Base-by-base conservation (phyloP, 306 rosid genomes). In the Betula pendula region DNA sequence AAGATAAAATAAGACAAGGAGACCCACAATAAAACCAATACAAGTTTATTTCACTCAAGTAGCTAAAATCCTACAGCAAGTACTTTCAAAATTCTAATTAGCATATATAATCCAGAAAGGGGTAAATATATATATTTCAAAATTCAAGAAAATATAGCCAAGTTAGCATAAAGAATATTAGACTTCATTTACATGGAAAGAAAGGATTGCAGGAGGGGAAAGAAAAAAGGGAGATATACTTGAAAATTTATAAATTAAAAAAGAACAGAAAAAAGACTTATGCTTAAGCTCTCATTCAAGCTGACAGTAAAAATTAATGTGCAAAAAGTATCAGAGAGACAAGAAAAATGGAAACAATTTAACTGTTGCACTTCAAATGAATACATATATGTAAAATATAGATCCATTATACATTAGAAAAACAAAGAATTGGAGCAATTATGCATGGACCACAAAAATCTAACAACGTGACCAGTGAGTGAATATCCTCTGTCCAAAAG, bases 401-500 rank as follows among this genome's bases (percentile, higher is more conserved):
- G 90, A 86, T 85, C 84, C 68, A 82, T 31, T 42, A 50, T 45
- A 71, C 44, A 47, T 7, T 24, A 38, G 35, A 56, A 73, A 52
- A 22, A 24, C 27, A 71, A 53, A 60, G 20, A 49, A 42, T 5
- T 50, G 20, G 8, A 72, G 71, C 24, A 58, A 16, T 68, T 66
- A 79, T 81, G 92, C 84, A 84, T 84, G 95, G 95, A 88, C 92
- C 90, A 89, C 85, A 76, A 56, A 55, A 68, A 50, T 44, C 68
- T 40, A 80, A 50, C 76, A 77, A 76, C 76, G 84, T 79, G 85
- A 79, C 75, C 70, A 67, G 75, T 71, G 78, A 84, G 77, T 79
- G 92, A 90, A 88, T 88, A 90, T 89, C 87, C 93, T 83, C 86
- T 87, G 90, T 78, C 83, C 40, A 81, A 80, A 87, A 62, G 82